Evolutionary conservation across 2,329 filamentous ascomycete genomes (phyloP), one percentile per base, ranked within the genome.

Genomic region (Xylaria sp.): DNA sequence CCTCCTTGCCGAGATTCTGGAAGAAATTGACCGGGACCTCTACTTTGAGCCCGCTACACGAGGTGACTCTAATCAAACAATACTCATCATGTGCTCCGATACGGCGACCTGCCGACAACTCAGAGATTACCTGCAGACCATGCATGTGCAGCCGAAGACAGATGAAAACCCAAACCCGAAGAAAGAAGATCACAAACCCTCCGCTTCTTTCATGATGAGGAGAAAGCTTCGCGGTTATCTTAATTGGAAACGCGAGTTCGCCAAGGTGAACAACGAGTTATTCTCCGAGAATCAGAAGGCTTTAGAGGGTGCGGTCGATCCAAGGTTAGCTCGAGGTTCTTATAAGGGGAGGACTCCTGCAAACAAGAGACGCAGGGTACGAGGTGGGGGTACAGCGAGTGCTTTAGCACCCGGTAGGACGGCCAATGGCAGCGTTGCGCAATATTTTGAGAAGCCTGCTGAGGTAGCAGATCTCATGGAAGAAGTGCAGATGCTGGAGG

Each of bases 51-150:
- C 93, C 5, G 82, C 84, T 9, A 81, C 85, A n/a, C 85, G 87
- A 63, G 93, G 96, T 77, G 92, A 94, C 73, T 97, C 94, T 0
- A 97, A 94, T 75, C 92, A 92, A n/a, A 93, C 92, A 2, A 93
- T 97, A 56, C 82, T 99, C 38, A 93, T 99, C 77, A 98, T 99
- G 96, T 98, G 95, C 76, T 90, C 91, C 29, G 95, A 97, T 74
- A 89, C 92, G 63, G 89, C 90, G 63, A 97, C 93, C 9, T 97
- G 93, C 75, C 87, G 91, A 15, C 96, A 99, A 74, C 83, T 99
- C 47, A 89, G 93, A 70, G 95, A 98, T 77, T 98, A 95, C 76
- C 82, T 99, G 22, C 92, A 97, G 77, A 94, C 89, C 6, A 97
- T 97, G 93, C 89, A 96, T 75, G 86, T 94, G 31, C 88, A 87